Base-by-base conservation (phyloP, 345 rosid genomes). In the Euphorbia pulcherrima region DNA sequence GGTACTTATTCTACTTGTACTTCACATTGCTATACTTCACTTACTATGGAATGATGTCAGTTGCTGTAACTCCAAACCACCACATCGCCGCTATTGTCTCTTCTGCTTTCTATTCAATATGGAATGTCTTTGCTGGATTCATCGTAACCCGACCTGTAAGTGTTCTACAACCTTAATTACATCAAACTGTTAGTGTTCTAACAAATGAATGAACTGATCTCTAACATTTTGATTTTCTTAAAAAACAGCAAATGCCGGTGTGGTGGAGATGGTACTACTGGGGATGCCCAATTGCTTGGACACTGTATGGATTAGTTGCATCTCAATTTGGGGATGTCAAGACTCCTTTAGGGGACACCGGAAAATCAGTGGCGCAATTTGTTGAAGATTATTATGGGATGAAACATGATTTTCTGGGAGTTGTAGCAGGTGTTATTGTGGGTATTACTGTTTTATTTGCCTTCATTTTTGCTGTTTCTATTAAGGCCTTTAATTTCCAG, bases 31-130 rank as follows among this genome's bases (percentile, higher is more conserved):
- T 85, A 17, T 85, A 84, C 77, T 89, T 82, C 87, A 89, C 92
- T 73, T 85, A 67, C 72, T 85, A 82, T 7, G 96, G 92, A 8
- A 89, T 85, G 92, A 89, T 84, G 96, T 67, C 86, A 2, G 88
- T 87, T 1, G 88, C 90, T 8, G 62, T 84, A 76, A 85, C 95
- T 2, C 92, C 96, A 4, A 87, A 87, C 62, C 79, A 78, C 74
- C 83, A 82, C 81, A 74, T 84, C 18, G 83, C 90, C 10, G 54
- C 85, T 68, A 83, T 85, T n/a, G 75, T 81, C 65, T 81, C 90
- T 14, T 41, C 79, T 11, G 82, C 85, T 30, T 81, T 87, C 60
- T 83, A 78, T 20, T 67, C 68, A 29, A 7, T 87, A 0, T 89
- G 92, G 95, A 83, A 83, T 71, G 56, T 87, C 58, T 86, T 87